Base-by-base conservation (phyloP, 139 green algal species). In the Coelastrella sp. region DNA sequence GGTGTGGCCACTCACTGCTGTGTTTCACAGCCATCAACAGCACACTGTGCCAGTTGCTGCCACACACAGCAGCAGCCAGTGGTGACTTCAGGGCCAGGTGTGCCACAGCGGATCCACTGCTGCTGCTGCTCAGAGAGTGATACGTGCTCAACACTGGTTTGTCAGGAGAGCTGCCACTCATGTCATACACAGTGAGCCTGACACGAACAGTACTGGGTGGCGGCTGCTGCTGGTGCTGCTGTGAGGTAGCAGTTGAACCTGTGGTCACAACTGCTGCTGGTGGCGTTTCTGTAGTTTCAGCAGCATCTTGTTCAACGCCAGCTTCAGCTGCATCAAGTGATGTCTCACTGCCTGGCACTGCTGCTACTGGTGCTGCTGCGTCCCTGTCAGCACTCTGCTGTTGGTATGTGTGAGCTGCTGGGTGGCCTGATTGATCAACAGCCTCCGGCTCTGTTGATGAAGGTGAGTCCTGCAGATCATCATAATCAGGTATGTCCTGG, bases 331-430 rank as follows among this genome's bases (percentile, higher is more conserved):
- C n/a, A n/a, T n/a, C n/a, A n/a, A n/a, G n/a, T n/a, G n/a, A n/a
- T 69, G 62, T 17, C 15, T 41, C 62, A 38, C 23, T 27, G 57
- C 1, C 57, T 66, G 57, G 45, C 45, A 38, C 72, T 35, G 17
- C 34, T 66, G n/a, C 71, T 32, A n/a, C n/a, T 79, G 43, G 34
- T 43, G 71, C 71, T 64, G 72, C 72, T 80, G 64, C 11, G 11
- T 23, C n/a, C n/a, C n/a, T n/a, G n/a, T n/a, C 6, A 13, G 25
- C 62, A 6, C 5, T 5, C 62, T 71, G 62, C 4, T 71, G 59
- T 67, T 21, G 59, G 17, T 32, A 67, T 67, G 59, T 67, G 0
- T n/a, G n/a, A n/a, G n/a, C n/a, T n/a, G n/a, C n/a, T n/a, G n/a
- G n/a, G n/a, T n/a, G n/a, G n/a, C n/a, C n/a, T n/a, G n/a, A n/a